Percentiles rank a stretch among this genome's conserved stretches.
Evolutionary conservation across 352 stramenopile genomes (phyloP).

Genomic region (Phytophthora foliorum): DNA sequence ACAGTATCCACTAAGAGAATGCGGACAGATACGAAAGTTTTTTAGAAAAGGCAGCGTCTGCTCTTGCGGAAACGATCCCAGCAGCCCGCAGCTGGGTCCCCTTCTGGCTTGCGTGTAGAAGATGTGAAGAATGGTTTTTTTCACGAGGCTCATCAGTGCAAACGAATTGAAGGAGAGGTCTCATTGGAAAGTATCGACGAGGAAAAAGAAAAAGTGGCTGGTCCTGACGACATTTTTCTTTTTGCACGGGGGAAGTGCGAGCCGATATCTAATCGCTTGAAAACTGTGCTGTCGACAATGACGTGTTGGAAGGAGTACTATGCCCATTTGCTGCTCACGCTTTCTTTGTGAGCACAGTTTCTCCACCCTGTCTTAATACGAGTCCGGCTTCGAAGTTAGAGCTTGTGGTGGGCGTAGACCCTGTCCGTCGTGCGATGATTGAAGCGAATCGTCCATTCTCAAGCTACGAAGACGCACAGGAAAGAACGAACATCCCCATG

Average conservation of each 20-base stretch:
- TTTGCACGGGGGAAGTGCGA: background rate
- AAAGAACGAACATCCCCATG: background rate
- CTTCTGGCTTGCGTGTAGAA: constrained; percentile 1
- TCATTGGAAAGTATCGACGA: background rate
- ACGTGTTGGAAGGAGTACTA: constrained; percentile 12
- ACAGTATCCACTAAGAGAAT: no score
- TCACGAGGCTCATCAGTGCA: constrained; percentile 12
- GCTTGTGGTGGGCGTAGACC: background rate
- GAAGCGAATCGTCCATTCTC: constrained; percentile 5
- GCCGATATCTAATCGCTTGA: background rate
- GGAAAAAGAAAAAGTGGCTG: constrained; percentile 2
- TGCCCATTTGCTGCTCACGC: constrained; percentile 10
- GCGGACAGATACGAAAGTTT: no score
- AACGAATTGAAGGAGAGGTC: background rate
- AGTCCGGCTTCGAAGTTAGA: background rate
- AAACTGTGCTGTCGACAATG: constrained; percentile 6
- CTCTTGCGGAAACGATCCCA: background rate
- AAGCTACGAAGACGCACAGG: background rate
- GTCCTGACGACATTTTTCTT: constrained; percentile 6
- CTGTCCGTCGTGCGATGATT: background rate
- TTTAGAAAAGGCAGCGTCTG: no score
- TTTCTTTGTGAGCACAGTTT: background rate
- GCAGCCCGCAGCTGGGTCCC: background rate
- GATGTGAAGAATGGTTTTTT: background rate
- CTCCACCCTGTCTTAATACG: constrained; percentile 3